Evolutionary conservation across 257 asterid genomes (phyloP), one percentile per base, ranked within the genome.

Genomic region (Cinchona pubescens): DNA sequence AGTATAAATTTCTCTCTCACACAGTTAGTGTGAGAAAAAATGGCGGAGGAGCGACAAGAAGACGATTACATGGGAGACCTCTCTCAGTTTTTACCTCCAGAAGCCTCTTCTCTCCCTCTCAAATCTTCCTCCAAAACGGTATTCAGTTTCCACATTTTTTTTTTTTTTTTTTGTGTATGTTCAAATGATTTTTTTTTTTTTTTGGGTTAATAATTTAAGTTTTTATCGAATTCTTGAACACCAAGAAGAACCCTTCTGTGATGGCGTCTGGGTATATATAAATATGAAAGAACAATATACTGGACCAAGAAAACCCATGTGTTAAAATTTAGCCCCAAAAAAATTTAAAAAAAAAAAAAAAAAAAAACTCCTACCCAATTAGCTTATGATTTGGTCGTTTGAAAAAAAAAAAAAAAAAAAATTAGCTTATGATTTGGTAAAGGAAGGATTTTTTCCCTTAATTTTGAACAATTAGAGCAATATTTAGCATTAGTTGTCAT

Each of bases 21-120:
- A 25, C 79, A 29, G 73, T 15, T 2, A 46, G 43, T 45, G 43
- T 48, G 45, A 32, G 16, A 8, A 56, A 21, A 46, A 78, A 86
- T 86, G 90, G 89, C 85, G 59, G 93, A 72, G 76, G 88, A 83
- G 78, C 88, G 77, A 58, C 94, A 85, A 79, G 86, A 89, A 3
- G 96, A 91, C 9, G 97, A 93, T 85, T 94, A 90, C 85, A 89
- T 94, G 97, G 97, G 96, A 40, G 97, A 94, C 83, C 92, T 94
- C 74, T 90, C 96, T 76, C 93, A 74, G 29, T 94, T 94, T 75
- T 68, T 92, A 34, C 91, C 95, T 56, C 83, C 85, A 70, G 72
- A 48, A 75, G 69, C 76, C 16, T 48, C 76, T 29, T 56, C 67
- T n/a, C 38, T 13, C 66, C 76, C 83, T 43, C 63, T 88, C 74